Percentiles rank a stretch among this genome's conserved stretches.
These are phyloP conservation scores for Phytophthora foliorum DNA, from an alignment of 352 stramenopile species.

Conservation along the genomic window DNA sequence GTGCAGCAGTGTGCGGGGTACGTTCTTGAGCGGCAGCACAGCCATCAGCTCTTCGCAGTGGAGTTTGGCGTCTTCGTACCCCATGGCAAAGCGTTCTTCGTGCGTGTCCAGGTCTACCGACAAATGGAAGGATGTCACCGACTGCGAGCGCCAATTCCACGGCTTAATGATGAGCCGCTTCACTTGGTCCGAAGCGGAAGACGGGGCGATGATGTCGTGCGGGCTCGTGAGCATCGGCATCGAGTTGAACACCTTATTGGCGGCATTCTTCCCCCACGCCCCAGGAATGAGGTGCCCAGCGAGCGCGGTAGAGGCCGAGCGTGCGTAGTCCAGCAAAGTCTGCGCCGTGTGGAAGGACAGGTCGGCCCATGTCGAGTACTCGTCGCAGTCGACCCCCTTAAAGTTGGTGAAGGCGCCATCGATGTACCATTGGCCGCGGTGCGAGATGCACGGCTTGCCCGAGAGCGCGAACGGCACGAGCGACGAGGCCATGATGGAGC, in stretches of 20 bases:
- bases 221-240: constrained; percentile 56
- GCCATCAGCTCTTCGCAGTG: constrained; percentile 62
- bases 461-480: constrained; percentile 78
- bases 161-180: constrained; percentile 66
- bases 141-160: constrained; percentile 70
- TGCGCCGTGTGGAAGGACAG: constrained; percentile 65
- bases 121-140: constrained; percentile 64
- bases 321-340: constrained; percentile 51
- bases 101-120: constrained; percentile 62
- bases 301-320: constrained; percentile 47
- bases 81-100: constrained; percentile 65
- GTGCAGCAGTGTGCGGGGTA: not conserved
- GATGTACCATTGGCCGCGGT: constrained; percentile 77
- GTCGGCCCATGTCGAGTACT: constrained; percentile 70
- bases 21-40: constrained; percentile 45
- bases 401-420: constrained; percentile 81
- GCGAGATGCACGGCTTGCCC: constrained; percentile 63
- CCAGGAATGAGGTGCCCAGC: constrained; percentile 50
- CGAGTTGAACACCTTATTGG: constrained; percentile 53
- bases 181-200: constrained; percentile 11
- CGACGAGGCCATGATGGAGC: constrained; percentile 73
- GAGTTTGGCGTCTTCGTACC: constrained; percentile 66
- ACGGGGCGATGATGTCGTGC: constrained; percentile 58
- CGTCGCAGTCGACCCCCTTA: constrained; percentile 66
- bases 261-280: constrained; percentile 53